These are phyloP conservation scores for Trebouxia sp. DNA, from an alignment of 139 green algal genomes.

Conservation along the genomic window DNA sequence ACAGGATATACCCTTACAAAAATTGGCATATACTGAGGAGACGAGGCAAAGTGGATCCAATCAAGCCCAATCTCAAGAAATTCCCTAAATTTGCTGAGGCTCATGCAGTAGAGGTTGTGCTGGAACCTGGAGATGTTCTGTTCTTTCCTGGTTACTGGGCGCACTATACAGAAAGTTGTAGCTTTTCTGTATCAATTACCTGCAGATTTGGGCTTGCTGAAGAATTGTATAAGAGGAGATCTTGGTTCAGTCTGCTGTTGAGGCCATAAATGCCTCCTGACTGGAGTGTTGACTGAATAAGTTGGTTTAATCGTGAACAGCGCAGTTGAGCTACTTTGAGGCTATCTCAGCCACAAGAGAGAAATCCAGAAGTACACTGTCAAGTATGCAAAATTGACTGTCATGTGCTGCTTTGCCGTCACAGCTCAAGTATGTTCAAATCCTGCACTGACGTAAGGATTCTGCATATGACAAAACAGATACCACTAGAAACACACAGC, in stretches of 20 bases:
- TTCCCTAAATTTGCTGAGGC: slow-evolving; percentile 26
- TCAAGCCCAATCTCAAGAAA: slow-evolving; percentile 20
- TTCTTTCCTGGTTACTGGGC: slow-evolving; percentile 51
- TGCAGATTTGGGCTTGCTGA: slow-evolving; percentile 26
- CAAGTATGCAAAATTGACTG: too few species aligned
- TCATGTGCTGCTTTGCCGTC: too few species aligned
- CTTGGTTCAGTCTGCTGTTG: background rate
- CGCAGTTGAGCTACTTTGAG: too few species aligned
- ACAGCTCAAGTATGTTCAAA: too few species aligned
- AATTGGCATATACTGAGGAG: slow-evolving; percentile 48
- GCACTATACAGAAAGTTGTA: slow-evolving; percentile 55
- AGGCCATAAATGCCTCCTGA: too few species aligned
- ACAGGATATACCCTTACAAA: slow-evolving; percentile 39
- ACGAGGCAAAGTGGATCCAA: slow-evolving; percentile 34
- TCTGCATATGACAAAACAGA: too few species aligned
- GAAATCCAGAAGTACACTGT: too few species aligned
- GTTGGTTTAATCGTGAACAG: too few species aligned
- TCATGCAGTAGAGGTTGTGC: slow-evolving; percentile 45
- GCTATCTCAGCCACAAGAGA: too few species aligned
- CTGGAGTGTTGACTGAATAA: too few species aligned
- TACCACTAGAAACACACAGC: too few species aligned
- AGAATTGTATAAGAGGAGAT: background rate
- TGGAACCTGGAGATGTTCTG: slow-evolving; percentile 53
- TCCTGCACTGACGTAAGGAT: too few species aligned
- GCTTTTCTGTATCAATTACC: slow-evolving; percentile 27